These are phyloP conservation scores for Amyloporia xantha DNA, from an alignment of 768 basidiomycete species.

Conservation along the genomic window DNA sequence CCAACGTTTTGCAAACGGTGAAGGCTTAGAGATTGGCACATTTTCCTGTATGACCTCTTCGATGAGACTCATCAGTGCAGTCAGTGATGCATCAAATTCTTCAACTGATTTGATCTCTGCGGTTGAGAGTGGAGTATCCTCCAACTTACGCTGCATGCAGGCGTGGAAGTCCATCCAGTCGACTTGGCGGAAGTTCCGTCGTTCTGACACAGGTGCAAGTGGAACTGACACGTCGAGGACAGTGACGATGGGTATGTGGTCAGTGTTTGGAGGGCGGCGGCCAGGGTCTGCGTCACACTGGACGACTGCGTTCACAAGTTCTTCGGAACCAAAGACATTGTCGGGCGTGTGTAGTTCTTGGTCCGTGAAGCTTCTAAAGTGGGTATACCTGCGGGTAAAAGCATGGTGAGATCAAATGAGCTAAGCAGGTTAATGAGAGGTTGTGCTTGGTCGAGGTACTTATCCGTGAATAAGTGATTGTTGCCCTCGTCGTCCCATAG, in stretches of 20 bases:
- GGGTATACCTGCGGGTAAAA: conserved; percentile 26
- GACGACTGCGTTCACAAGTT: conserved; percentile 15
- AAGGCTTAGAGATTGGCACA: conserved; percentile 15
- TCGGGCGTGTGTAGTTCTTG: conserved; percentile 33
- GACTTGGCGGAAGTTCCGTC: conserved; percentile 21
- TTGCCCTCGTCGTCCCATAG: conserved; percentile 32
- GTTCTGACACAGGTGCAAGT: neutral
- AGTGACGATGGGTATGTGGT: conserved; percentile 36
- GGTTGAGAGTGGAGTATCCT: too few species aligned
- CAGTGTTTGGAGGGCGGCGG: conserved; percentile 20
- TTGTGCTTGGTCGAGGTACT: conserved; percentile 18
- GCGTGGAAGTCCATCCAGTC: conserved; percentile 30
- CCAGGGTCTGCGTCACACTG: conserved; percentile 22
- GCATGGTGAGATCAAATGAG: conserved; percentile 26
- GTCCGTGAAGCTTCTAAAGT: conserved; percentile 27
- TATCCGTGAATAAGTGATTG: conserved; percentile 28
- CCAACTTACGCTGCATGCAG: too few species aligned
- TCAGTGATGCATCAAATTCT: too few species aligned
- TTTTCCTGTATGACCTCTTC: conserved; percentile 10
- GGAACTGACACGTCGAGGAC: conserved; percentile 18
- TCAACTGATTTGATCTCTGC: too few species aligned
- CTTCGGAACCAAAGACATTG: conserved; percentile 33
- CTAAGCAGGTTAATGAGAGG: conserved; percentile 23
- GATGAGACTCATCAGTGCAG: conserved; percentile 14
- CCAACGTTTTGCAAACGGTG: conserved; percentile 27